Evolutionary conservation across 805 yeast species (phyloP), one percentile per base, ranked within the genome.

Genomic region (Naumovozyma baii): DNA sequence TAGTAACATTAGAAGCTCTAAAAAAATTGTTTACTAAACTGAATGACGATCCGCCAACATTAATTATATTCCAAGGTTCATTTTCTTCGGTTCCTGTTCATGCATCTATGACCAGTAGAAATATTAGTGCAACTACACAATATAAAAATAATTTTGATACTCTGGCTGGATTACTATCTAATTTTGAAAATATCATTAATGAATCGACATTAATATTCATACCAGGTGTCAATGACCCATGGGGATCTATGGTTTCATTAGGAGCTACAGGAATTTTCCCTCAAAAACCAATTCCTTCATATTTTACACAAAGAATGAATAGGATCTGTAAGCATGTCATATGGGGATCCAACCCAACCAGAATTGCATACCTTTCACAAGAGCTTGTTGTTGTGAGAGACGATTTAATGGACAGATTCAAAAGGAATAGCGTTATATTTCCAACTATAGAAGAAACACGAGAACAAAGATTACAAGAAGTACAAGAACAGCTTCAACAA

Each of bases 211-310:
- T 92, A 20, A 63, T 86, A 1, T 74, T 92, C 42, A 66, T 90
- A 1, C 96, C 97, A 0, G 97, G 98, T 1, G 75, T 76, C 32
- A 83, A 85, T 49, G 99, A 92, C 61, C 96, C 96, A 0, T 92
- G 97, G 96, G 78, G 79, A 28, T 74, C 92, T 1, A 67, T 79
- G 39, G 73, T 72, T 36, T 71, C 83, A 1, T 68, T 80, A 37
- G 87, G 90, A 3, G 67, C 78, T 0, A 59, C 69, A 34, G 61
- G 74, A 1, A 46, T 70, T 7, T 78, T 85, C 78, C 98, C 98
- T 0, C 83, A 80, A 51, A 64, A 68, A 15, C 69, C 77, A 0
- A 70, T 92, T 2, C 95, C 97, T 0, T 64, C 68, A 18, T 62
- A 81, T 2, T 88, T 90, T 55, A 76, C 83, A 3, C 76, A 70